phyloP scores from a whole-genome alignment of 2,329 filamentous ascomycete genomes.

The Colletotrichum acutatum region DNA sequence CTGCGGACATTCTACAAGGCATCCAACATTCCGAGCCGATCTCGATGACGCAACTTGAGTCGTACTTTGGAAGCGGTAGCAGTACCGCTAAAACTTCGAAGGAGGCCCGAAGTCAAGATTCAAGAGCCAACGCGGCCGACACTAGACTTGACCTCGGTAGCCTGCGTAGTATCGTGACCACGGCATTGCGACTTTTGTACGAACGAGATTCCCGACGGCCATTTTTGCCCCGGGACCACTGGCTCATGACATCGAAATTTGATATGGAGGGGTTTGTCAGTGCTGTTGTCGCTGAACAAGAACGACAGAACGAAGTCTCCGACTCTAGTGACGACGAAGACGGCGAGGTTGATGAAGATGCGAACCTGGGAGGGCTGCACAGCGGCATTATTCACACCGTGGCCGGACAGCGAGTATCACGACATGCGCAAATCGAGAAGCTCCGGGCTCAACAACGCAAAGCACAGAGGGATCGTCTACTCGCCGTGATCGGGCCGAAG shows the following conservation, averaged over 20 bases:
- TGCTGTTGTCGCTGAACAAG: constrained; percentile 88
- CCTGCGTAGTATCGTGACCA: constrained; percentile 82
- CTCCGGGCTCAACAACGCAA: constrained; percentile 73
- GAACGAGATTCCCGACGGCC: constrained; percentile 90
- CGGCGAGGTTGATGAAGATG: constrained; percentile 41
- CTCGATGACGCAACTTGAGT: constrained; percentile 28
- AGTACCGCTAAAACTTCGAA: constrained; percentile 1
- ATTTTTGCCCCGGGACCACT: constrained; percentile 86
- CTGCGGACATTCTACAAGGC: constrained; percentile 65
- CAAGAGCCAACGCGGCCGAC: constrained; percentile 17
- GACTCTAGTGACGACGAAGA: constrained; percentile 50
- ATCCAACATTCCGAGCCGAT: constrained; percentile 17
- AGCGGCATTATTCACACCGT: constrained; percentile 44
- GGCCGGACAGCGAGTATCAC: constrained; percentile 69
- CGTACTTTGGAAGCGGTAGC: constrained; percentile 24
- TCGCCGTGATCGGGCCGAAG: constrained; percentile 85
- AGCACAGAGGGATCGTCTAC: constrained; percentile 74
- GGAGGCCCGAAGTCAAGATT: constrained; percentile 2
- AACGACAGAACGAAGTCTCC: constrained; percentile 70
- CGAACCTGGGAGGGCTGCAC: constrained; percentile 33
- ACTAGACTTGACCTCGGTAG: constrained; percentile 75
- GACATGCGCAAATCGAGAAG: constrained; percentile 72
- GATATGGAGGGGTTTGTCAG: constrained; percentile 90
- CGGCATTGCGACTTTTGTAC: constrained; percentile 87
- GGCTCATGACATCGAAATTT: constrained; percentile 90